These are phyloP conservation scores for Salvia splendens DNA, from an alignment of 257 asterid species.

Conservation along the genomic window DNA sequence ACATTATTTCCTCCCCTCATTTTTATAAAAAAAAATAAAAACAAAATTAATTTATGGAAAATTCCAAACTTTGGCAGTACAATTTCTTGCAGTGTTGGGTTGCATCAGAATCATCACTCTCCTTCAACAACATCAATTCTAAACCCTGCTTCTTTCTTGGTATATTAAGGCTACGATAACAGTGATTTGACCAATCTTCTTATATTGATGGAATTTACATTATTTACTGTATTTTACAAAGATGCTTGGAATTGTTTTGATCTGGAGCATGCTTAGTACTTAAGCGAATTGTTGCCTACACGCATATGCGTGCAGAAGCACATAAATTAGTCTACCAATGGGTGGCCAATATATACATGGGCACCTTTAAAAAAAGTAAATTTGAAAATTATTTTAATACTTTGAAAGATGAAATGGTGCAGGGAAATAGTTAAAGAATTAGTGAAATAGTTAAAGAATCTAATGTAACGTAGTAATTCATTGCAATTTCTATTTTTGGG, in stretches of 20 bases:
- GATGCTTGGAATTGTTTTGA: no score
- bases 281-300: no score
- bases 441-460: neutral
- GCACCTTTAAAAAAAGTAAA: no score
- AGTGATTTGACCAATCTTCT: slow-evolving; percentile 29
- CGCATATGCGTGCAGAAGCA: no score
- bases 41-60: slow-evolving; percentile 15
- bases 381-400: no score
- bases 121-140: neutral
- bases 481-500: slow-evolving; percentile 18
- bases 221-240: no score
- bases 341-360: no score
- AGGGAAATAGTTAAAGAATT: no score
- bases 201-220: slow-evolving; percentile 15
- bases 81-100: slow-evolving; percentile 40
- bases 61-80: slow-evolving; percentile 37
- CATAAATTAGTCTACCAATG: no score
- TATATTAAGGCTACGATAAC: slow-evolving; percentile 23
- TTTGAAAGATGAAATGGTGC: no score
- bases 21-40: neutral
- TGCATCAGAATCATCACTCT: slow-evolving; percentile 45
- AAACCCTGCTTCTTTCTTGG: slow-evolving; percentile 37
- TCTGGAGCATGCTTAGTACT: no score
- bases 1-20: slow-evolving; percentile 3
- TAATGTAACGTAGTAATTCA: slow-evolving; percentile 10